Evolutionary conservation across 1,284 basidiomycete genomes (phyloP), one percentile per base, ranked within the genome.

Genomic region (Cutaneotrichosporon cutaneum): DNA sequence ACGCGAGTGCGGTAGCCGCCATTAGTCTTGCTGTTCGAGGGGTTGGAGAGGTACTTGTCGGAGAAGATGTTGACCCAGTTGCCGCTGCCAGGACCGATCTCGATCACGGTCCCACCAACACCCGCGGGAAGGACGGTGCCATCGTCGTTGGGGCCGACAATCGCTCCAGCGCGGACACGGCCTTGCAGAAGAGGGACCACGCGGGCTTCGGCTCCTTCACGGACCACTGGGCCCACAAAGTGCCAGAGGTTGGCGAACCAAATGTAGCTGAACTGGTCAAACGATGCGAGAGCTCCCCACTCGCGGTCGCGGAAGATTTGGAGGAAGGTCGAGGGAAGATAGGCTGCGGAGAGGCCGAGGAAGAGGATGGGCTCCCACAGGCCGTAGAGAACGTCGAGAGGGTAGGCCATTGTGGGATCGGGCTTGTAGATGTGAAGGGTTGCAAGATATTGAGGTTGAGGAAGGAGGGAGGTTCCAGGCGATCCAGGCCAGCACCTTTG

Each of bases 161-260:
- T 59, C 24, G 56, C 8, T 6, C 64, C 64, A 6, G 56, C 48
- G 13, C 59, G 61, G 8, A 66, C 64, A 3, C 58, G 57, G 50
- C 64, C 64, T 22, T 63, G 61, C 1, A 66, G 61, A 14, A 66
- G 59, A 7, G 64, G 64, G 2, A 56, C 44, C 18, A 66, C 59
- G 30, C 59, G 59, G 13, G 54, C 42, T n/a, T 63, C 64, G 35
- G 48, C 50, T 18, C 30, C 21, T 21, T 55, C 5, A 32, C 64
- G 64, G 11, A 63, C 61, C 24, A 53, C 35, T 3, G 59, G 61
- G 1, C 61, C 64, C 4, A 55, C 59, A 9, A 26, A 56, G 1
- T 22, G 26, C 64, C 64, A 66, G 22, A 63, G 39, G 36, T 22
- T 44, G 44, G 59, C 64, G 39, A 66, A 66, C 64, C 64, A 66